Evolutionary conservation across 2,329 filamentous ascomycete genomes (phyloP), one percentile per base, ranked within the genome.

Genomic region (Phialophora macrospora): DNA sequence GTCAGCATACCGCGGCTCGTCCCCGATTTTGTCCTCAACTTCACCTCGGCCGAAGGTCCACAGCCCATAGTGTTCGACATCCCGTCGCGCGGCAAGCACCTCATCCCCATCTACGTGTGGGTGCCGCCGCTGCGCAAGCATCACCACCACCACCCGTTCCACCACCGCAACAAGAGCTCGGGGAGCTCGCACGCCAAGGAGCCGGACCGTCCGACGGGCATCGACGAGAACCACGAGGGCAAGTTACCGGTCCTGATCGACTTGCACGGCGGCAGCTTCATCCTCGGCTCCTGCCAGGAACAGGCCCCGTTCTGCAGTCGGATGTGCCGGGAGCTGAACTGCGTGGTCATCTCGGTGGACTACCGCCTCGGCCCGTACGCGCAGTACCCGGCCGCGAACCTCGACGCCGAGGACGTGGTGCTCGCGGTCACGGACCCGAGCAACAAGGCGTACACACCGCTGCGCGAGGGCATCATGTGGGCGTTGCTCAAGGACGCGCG

Each of bases 351-450:
- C 56, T 79, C 77, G 56, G 80, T 82, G 3, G 81, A 82, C 58
- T 83, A 83, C 66, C 77, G 81, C 41, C 79, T 82, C 54, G 81
- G 79, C 3, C 81, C 81, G 0, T 77, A 81, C 63, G 75, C 80
- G 63, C 77, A 80, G 44, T 83, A 81, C 55, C 81, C 81, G 0
- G 79, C 80, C 0, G 81, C 81, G 1, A 77, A 82, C 20, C 77
- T 81, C 65, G 81, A 83, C 65, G 79, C 78, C 9, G 81, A 82
- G 60, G 81, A 82, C 63, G 79, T 80, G 1, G 70, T 82, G 2
- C 74, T 74, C 4, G 79, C 80, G 1, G 76, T 82, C 2, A 71
- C 82, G 30, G 76, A 81, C 24, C 55, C 63, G 4, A 59, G 38
- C 9, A 67, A 55, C 7, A 64, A 60, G 30, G 64, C 62, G 8